phyloP scores from a whole-genome alignment of 108 stramenopile species.

The Fistulifera pelliculosa region DNA sequence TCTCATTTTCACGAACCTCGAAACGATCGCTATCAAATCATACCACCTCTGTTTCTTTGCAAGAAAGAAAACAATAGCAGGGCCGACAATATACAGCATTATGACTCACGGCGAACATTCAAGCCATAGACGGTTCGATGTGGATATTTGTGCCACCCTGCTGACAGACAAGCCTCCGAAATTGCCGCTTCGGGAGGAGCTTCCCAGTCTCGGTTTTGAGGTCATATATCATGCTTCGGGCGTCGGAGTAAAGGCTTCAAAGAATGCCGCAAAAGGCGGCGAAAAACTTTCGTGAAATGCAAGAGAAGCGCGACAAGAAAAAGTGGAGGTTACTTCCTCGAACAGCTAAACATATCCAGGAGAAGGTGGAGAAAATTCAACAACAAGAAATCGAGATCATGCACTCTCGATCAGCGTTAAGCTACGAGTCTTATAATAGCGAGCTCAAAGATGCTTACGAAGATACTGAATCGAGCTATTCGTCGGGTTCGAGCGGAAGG shows the following conservation, averaged over 20 bases:
- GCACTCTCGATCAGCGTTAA: constrained; percentile 3
- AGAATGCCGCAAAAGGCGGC: constrained; percentile 16
- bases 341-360: not conserved
- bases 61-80: too few species aligned
- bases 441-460: not conserved
- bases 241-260: constrained; percentile 16
- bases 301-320: constrained; percentile 7
- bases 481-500: too few species aligned
- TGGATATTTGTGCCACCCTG: constrained; percentile 51
- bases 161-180: constrained; percentile 38
- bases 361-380: constrained; percentile 8
- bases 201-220: constrained; percentile 49
- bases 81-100: too few species aligned
- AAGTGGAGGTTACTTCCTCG: constrained; percentile 8
- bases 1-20: too few species aligned
- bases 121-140: constrained; percentile 1
- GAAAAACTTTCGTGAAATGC: constrained; percentile 10
- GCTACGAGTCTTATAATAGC: constrained; percentile 7
- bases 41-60: too few species aligned
- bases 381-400: constrained; percentile 8
- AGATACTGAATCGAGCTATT: too few species aligned
- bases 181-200: constrained; percentile 50
- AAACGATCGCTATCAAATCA: too few species aligned
- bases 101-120: too few species aligned
- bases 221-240: constrained; percentile 45